Evolutionary conservation across 1,284 basidiomycete genomes (phyloP), one percentile per base, ranked within the genome.

Genomic region (Malassezia brasiliensis): DNA sequence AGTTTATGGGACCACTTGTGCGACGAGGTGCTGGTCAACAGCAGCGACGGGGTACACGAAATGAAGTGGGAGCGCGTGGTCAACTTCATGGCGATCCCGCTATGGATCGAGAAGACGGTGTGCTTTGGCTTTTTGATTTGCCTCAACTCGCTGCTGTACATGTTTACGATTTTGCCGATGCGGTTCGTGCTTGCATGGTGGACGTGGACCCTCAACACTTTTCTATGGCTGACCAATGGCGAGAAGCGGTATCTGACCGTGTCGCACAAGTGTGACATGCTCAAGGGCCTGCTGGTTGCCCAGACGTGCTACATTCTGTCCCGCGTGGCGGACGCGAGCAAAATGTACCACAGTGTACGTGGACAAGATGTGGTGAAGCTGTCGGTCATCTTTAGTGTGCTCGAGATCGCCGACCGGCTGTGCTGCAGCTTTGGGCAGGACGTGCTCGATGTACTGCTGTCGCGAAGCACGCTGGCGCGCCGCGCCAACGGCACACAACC

Each of bases 381-480:
- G 52, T 96, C 96, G 78, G 94, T 99, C 60, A 96, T 99, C 59
- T 99, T 96, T 79, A 98, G 96, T 75, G 93, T 74, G 39, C 61
- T 74, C 50, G 72, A 74, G 89, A 96, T 99, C 62, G 91, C 85
- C 17, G 94, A 99, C 76, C 81, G 90, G 30, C 78, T 99, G 9
- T 96, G 90, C 74, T 87, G 90, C 47, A 93, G 90, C 2, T 94
- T 99, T 65, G 94, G 94, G 1, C 94, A 98, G 76, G 94, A 99
- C 69, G 84, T 98, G 51, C 81, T 96, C 5, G 94, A 99, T 72
- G 94, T 90, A 62, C 79, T 99, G 22, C 98, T 96, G 75, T 96
- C 93, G 3, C 81, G 87, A 4, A 89, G 88, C 17, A 96, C 90
- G 0, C 78, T 96, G 17, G 84, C 87, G 41, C 82, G 77, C 7